Evolutionary conservation across 2,329 filamentous ascomycete genomes (phyloP).

Genomic region (Emergomyces orientalis): DNA sequence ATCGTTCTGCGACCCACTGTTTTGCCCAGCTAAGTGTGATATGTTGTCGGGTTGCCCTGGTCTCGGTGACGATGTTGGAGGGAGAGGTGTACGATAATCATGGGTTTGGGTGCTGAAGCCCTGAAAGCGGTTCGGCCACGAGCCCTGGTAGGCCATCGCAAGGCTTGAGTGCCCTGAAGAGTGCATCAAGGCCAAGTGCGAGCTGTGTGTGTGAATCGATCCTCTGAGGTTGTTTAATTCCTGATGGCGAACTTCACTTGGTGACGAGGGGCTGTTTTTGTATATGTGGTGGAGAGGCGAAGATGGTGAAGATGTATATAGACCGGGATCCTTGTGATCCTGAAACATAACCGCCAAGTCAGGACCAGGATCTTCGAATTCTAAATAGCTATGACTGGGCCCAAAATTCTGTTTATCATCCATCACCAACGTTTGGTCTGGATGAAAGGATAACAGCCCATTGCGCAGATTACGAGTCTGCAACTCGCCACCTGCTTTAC

Average conservation of each 20-base stretch:
- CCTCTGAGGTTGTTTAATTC: slow-evolving; percentile 34
- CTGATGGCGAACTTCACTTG: slow-evolving; percentile 33
- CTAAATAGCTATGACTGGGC: slow-evolving; percentile 10
- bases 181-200: slow-evolving; percentile 47
- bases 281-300: slow-evolving; percentile 29
- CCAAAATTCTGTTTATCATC: slow-evolving; percentile 13
- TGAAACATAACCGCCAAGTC: slow-evolving; percentile 17
- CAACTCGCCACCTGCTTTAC: slow-evolving; percentile 11
- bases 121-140: slow-evolving; percentile 47
- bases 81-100: slow-evolving; percentile 35
- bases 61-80: slow-evolving; percentile 39
- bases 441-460: slow-evolving; percentile 27
- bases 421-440: slow-evolving; percentile 10
- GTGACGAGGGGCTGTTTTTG: slow-evolving; percentile 27
- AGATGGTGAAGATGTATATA: slow-evolving; percentile 25
- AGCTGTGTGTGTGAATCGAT: slow-evolving; percentile 35
- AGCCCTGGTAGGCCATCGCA: slow-evolving; percentile 35
- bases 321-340: slow-evolving; percentile 14
- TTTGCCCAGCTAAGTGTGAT: slow-evolving; percentile 21
- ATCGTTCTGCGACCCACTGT: slow-evolving; percentile 32
- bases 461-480: slow-evolving; percentile 15
- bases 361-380: slow-evolving; percentile 11
- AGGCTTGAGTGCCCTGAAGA: slow-evolving; percentile 40
- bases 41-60: slow-evolving; percentile 31
- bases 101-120: slow-evolving; percentile 43